Evolutionary conservation across 768 basidiomycete species (phyloP), one percentile per base, ranked within the genome.

Genomic region (Hygrophoropsis aurantiaca): DNA sequence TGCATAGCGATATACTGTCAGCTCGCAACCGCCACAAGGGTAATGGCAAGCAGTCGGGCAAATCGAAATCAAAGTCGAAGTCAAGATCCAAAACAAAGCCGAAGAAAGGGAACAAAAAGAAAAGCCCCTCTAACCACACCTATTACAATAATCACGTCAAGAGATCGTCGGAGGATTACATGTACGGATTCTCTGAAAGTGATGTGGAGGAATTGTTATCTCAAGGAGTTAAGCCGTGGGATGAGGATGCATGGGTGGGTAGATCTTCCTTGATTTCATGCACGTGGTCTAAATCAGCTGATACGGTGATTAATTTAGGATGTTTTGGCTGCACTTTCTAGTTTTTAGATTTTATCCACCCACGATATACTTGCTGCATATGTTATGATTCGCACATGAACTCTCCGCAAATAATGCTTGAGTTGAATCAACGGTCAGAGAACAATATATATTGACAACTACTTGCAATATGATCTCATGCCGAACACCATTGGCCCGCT

Each of bases 211-310:
- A 73, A 42, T 58, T 74, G 11, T 9, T 68, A 10, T 58, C 42
- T 26, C 65, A 74, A 3, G 73, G 72, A 1, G 68, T 75, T 3
- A 75, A 67, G 42, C 73, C 74, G 5, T 74, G 74, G 72, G 74
- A 77, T 9, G 69, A 73, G 6, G 67, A 74, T 53, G 71, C 73
- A 40, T 49, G 57, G 50, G 74, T 74, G 50, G 16, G 70, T 59
- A n/a, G n/a, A n/a, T 19, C 25, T 42, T 42, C 26, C 5, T 15
- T 25, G 23, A 36, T 35, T 3, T 38, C 30, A 24, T 6, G n/a
- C 18, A 34, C 40, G 35, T 15, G 15, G 9, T 11, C 25, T n/a
- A n/a, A n/a, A n/a, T n/a, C n/a, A n/a, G n/a, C n/a, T n/a, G n/a
- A n/a, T 16, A 16, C 30, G 21, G 16, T 27, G 11, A 27, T 5